Evolutionary conservation across 2,329 filamentous ascomycete genomes (phyloP).

Genomic region (Colletotrichum sp.): DNA sequence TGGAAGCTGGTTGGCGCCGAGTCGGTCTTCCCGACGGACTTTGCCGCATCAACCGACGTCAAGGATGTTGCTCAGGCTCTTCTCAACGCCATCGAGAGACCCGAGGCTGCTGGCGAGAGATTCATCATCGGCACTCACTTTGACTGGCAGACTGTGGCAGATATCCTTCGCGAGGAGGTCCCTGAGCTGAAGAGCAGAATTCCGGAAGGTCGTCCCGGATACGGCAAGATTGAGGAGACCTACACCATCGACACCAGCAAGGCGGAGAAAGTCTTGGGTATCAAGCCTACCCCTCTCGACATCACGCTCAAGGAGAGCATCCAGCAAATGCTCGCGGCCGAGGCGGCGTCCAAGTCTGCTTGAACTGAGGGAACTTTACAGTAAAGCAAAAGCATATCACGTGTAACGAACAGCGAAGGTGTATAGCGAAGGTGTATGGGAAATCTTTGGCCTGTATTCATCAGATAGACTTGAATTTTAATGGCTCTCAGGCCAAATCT

Average conservation of each 20-base stretch:
- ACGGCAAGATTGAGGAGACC: slow-evolving; percentile 35
- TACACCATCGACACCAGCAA: slow-evolving; percentile 47
- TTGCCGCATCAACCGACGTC: slow-evolving; percentile 58
- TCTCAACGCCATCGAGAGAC: slow-evolving; percentile 60
- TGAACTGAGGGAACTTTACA: neutral
- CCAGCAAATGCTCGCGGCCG: neutral
- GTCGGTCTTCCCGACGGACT: slow-evolving; percentile 23
- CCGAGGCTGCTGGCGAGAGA: slow-evolving; percentile 62
- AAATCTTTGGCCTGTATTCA: neutral
- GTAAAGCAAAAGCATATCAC: neutral
- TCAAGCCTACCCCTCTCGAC: slow-evolving; percentile 59
- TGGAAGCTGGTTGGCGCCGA: slow-evolving; percentile 20
- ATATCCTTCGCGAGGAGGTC: slow-evolving; percentile 56
- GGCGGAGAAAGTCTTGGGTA: slow-evolving; percentile 49
- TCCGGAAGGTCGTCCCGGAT: slow-evolving; percentile 20
- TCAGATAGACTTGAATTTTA: neutral
- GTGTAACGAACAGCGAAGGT: neutral
- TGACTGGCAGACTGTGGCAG: slow-evolving; percentile 59
- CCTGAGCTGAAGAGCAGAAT: slow-evolving; percentile 41
- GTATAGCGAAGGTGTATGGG: neutral
- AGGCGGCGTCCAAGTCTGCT: neutral
- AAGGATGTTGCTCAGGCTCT: slow-evolving; percentile 67
- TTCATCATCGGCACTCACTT: slow-evolving; percentile 69
- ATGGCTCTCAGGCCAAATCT: neutral
- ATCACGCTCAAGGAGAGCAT: neutral